Evolutionary conservation across 495 filamentous ascomycete genomes (phyloP).

Genomic region (Durotheca rogersii): DNA sequence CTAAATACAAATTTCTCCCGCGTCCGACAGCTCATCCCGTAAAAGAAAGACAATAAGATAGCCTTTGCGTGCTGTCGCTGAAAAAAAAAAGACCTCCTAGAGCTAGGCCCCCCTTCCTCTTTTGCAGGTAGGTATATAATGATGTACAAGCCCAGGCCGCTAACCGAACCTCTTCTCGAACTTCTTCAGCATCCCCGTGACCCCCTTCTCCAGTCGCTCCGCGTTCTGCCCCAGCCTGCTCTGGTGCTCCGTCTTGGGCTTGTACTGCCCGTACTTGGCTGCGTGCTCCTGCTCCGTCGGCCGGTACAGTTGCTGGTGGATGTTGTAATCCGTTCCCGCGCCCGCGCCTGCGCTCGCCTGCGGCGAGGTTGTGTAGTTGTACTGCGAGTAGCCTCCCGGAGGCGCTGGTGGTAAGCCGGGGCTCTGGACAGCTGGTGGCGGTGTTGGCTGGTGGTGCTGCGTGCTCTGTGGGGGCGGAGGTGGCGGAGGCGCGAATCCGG

Average conservation of each 20-base stretch:
- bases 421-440: conserved; percentile 29
- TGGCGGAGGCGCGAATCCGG: conserved; percentile 39
- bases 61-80: too few species aligned
- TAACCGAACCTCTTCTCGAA: conserved; percentile 79
- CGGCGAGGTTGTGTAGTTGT: conserved; percentile 47
- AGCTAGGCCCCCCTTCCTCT: too few species aligned
- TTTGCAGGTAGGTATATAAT: too few species aligned
- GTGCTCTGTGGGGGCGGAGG: conserved; percentile 24
- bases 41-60: too few species aligned
- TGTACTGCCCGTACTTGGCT: conserved; percentile 40
- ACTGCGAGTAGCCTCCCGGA: conserved; percentile 58
- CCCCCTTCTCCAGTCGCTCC: conserved; percentile 70
- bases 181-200: conserved; percentile 81
- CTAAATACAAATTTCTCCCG: too few species aligned
- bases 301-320: conserved; percentile 76
- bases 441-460: conserved; percentile 33
- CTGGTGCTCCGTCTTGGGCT: conserved; percentile 52
- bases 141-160: conserved; percentile 2
- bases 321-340: conserved; percentile 55
- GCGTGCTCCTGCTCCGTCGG: conserved; percentile 65
- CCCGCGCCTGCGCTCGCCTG: too few species aligned
- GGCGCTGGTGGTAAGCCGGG: conserved; percentile 35
- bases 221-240: conserved; percentile 68
- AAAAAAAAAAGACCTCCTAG: too few species aligned
- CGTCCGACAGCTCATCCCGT: too few species aligned